Conservation (phyloP, 1,139 yeast genomes). For the Yamadazyma blattariae region DNA sequence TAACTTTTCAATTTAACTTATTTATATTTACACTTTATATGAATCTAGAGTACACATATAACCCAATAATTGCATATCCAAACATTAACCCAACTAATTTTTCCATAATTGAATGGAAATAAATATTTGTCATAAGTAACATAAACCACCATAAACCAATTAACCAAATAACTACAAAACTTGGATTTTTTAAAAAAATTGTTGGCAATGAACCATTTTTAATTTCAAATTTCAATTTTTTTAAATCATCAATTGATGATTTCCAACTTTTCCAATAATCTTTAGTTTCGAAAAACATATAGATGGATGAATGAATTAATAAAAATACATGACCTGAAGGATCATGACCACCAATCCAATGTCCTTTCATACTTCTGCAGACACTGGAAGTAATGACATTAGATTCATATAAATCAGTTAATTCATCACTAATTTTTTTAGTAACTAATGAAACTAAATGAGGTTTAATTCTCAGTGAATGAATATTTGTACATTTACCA, state of each 20-base stretch:
- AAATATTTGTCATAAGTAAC: slow-evolving; percentile 79
- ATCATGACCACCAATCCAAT: slow-evolving; percentile 93
- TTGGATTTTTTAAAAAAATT: slow-evolving; percentile 32
- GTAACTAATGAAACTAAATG: slow-evolving; percentile 7
- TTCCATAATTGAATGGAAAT: slow-evolving; percentile 80
- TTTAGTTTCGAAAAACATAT: slow-evolving; percentile 64
- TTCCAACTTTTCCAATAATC: slow-evolving; percentile 36
- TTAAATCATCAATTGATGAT: slow-evolving; percentile 4
- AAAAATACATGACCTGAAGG: slow-evolving; percentile 93
- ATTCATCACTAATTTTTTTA: slow-evolving; percentile 4
- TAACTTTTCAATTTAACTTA: no score
- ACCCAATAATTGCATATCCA: slow-evolving; percentile 48
- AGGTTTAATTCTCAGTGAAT: slow-evolving; percentile 6
- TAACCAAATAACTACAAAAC: slow-evolving; percentile 40
- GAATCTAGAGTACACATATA: slow-evolving; percentile 4
- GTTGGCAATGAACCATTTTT: neutral
- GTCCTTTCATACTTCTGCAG: slow-evolving; percentile 64
- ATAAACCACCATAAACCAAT: slow-evolving; percentile 78
- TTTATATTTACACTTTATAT: no score
- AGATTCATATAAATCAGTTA: slow-evolving; percentile 16
- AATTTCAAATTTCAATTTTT: slow-evolving; percentile 2
- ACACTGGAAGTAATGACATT: slow-evolving; percentile 38
- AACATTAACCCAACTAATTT: slow-evolving; percentile 64
- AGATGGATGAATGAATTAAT: slow-evolving; percentile 67
- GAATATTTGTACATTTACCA: slow-evolving; percentile 58